Conservation (phyloP, 345 rosid species). For the Carallia pectinifolia region DNA sequence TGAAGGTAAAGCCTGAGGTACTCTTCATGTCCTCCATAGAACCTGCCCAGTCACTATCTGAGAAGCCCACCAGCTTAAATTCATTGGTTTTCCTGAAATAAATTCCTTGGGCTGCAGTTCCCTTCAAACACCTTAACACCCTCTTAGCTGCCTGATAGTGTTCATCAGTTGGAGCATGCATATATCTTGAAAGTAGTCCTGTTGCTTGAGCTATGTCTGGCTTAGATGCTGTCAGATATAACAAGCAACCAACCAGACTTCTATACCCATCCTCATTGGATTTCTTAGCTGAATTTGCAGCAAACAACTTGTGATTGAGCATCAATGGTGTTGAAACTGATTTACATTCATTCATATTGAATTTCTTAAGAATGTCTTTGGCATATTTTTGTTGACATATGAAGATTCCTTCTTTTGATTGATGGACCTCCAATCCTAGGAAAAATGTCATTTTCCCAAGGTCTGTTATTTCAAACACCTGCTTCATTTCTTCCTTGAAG, state of each 20-base stretch:
- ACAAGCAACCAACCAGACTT: background rate
- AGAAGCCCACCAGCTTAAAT: background rate
- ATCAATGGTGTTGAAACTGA: background rate
- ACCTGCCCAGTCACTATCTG: background rate
- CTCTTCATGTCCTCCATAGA: conserved; percentile 4
- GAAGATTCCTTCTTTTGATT: background rate
- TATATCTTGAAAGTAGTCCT: background rate
- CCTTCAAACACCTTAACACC: background rate
- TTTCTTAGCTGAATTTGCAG: background rate
- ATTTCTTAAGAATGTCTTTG: background rate
- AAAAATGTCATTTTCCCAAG: background rate
- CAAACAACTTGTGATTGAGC: background rate
- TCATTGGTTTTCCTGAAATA: background rate
- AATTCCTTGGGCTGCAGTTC: background rate
- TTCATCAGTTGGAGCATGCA: background rate
- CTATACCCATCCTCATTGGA: background rate
- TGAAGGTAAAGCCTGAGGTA: background rate
- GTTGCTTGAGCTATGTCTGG: background rate
- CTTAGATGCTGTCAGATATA: background rate
- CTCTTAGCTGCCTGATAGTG: background rate
- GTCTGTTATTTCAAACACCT: background rate
- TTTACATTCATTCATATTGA: background rate
- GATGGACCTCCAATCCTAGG: background rate
- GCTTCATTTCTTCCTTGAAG: background rate
- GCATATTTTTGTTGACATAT: background rate